Evolutionary conservation across 2,329 filamentous ascomycete genomes (phyloP), one percentile per base, ranked within the genome.

Genomic region (Huntiella decipiens): DNA sequence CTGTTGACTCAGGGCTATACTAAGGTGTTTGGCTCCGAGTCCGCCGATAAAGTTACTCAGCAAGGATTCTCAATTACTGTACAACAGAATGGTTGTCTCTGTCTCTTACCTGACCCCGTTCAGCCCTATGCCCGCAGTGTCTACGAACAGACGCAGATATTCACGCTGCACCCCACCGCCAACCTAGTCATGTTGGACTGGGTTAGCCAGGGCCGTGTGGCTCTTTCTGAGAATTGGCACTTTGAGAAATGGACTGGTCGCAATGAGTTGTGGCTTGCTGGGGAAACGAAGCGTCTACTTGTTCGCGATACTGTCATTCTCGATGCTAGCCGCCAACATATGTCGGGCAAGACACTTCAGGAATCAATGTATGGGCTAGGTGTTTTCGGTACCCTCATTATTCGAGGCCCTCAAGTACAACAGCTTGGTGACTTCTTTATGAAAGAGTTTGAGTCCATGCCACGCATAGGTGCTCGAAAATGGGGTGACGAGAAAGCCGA

Each of bases 161-260:
- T 95, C 60, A 71, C 71, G 33, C 61, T 79, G 43, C 66, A 66
- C 5, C 62, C 65, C 6, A 61, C 56, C 4, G 73, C 67, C 54
- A 77, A 79, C 36, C 63, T 96, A 11, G 92, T 86, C 57, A 70
- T 93, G 2, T 66, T 94, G 39, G 91, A 98, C 60, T 98, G 91
- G 91, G 86, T 96, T 5, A 92, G 79, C 2, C 82, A 88, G 56
- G 91, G 91, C 5, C 75, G 91, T 13, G 74, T 70, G 4, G 87
- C 91, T 4, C 74, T 82, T 40, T 87, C 86, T 17, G 91, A 98
- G 62, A 71, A 84, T 52, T 98, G 91, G 91, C 79, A 78, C 53
- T 77, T 95, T 50, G 65, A 71, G 47, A 71, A 70, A 51, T 96
- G 91, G 76, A 74, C 68, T 49, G 86, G 85, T 7, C 72, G 82